Percentiles rank a stretch among this genome's conserved stretches.
Evolutionary conservation across 164 flowering plant genomes (phyloP).

Genomic region (Tinospora cordifolia): DNA sequence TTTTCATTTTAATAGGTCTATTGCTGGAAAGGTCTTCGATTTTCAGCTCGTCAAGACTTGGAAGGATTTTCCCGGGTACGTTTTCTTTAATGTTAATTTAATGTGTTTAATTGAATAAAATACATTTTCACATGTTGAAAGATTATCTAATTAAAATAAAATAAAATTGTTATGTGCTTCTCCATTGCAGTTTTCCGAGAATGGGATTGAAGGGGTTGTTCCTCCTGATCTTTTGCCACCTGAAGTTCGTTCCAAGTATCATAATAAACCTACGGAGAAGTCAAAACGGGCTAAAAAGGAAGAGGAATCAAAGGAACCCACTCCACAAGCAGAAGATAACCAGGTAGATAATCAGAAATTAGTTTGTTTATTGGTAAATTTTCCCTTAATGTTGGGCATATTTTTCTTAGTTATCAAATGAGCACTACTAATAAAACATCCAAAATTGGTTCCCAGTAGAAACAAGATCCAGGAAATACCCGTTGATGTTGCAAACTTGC

Average conservation of each 20-base stretch:
- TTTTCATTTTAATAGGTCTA: conserved; percentile 56
- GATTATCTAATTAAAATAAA: neutral
- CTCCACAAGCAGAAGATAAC: conserved; percentile 55
- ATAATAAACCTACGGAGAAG: conserved; percentile 61
- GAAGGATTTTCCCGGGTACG: conserved; percentile 94
- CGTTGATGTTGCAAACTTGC: neutral
- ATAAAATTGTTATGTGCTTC: neutral
- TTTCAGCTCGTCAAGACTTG: conserved; percentile 94
- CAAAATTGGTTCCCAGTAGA: too few relatives aligned
- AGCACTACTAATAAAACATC: too few relatives aligned
- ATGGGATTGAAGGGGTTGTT: conserved; percentile 91
- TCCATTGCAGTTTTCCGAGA: conserved; percentile 74
- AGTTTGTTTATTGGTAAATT: neutral
- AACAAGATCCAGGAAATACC: neutral
- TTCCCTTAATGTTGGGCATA: too few relatives aligned
- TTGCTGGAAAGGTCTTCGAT: conserved; percentile 97
- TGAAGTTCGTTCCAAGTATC: conserved; percentile 70
- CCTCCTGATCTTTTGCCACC: conserved; percentile 83
- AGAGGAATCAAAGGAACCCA: conserved; percentile 50
- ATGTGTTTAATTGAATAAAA: neutral
- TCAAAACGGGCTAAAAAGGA: conserved; percentile 89
- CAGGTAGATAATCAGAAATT: conserved; percentile 39
- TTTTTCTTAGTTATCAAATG: too few relatives aligned
- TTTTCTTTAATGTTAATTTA: conserved; percentile 1
- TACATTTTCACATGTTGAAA: neutral